Evolutionary conservation across 2,329 filamentous ascomycete genomes (phyloP).

Genomic region (Fulvia fulva): DNA sequence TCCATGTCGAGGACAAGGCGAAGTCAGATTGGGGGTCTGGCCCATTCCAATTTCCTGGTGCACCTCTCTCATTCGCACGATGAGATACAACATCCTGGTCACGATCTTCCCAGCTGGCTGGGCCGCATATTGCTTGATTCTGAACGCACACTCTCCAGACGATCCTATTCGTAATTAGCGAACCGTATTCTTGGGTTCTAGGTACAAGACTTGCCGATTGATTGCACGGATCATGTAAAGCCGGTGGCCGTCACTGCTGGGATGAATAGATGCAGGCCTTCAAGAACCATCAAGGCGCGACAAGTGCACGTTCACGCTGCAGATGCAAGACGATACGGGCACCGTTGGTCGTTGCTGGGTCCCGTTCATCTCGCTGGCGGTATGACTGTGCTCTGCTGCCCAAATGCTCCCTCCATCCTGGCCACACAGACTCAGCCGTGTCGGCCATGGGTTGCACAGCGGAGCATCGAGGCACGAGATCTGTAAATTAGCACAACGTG

Average conservation of each 20-base stretch:
- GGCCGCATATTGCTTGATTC: conserved; percentile 16
- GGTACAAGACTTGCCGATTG: conserved; percentile 4
- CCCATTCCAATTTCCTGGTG: conserved; percentile 1
- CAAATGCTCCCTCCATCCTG: conserved; percentile 5
- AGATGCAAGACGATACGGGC: conserved; percentile 2
- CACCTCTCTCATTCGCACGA: conserved; percentile 6
- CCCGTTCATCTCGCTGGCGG: conserved; percentile 14
- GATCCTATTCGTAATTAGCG: conserved; percentile 18
- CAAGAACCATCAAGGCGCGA: not conserved
- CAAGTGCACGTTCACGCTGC: conserved; percentile 3
- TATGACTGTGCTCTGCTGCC: conserved; percentile 11
- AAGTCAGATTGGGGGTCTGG: conserved; percentile 1
- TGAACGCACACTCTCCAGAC: conserved; percentile 8
- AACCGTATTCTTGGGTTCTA: conserved; percentile 11
- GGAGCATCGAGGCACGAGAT: conserved; percentile 8
- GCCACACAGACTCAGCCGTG: not conserved
- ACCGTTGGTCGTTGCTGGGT: conserved; percentile 3
- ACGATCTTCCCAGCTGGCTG: conserved; percentile 17
- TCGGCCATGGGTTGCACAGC: conserved; percentile 10
- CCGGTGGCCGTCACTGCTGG: conserved; percentile 4
- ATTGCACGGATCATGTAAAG: conserved; percentile 2
- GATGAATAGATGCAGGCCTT: not conserved
- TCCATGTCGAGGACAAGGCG: not conserved
- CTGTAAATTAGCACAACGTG: conserved; percentile 7
- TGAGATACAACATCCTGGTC: conserved; percentile 11